Percentiles rank a stretch among this genome's conserved stretches.
These are phyloP conservation scores for Jacaranda copaia DNA, from an alignment of 257 asterid species.

Conservation along the genomic window DNA sequence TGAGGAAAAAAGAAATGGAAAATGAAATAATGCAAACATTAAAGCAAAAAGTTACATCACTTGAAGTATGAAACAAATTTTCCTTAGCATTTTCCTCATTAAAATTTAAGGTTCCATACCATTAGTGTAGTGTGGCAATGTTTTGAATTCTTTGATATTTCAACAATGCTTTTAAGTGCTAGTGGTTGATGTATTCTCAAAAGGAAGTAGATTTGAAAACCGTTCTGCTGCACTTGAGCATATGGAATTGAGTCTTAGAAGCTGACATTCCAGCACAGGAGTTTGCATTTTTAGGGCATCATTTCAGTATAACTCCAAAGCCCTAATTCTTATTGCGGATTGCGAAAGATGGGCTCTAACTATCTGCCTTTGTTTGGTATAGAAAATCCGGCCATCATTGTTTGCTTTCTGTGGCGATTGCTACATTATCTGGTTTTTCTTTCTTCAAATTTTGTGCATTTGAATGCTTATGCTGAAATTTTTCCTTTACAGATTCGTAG, in stretches of 20 bases:
- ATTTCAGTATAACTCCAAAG: not conserved
- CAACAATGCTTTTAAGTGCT: not conserved
- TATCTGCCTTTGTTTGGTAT: slow-evolving; percentile 8
- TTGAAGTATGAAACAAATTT: no score
- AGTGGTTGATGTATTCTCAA: not conserved
- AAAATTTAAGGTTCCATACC: no score
- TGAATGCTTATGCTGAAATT: slow-evolving; percentile 15
- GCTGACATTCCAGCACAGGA: not conserved
- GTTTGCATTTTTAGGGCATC: not conserved
- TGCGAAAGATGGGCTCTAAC: slow-evolving; percentile 14
- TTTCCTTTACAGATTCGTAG: slow-evolving; percentile 76
- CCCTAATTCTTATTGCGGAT: slow-evolving; percentile 18
- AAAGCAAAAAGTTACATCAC: no score
- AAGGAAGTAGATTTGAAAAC: not conserved
- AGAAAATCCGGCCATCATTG: not conserved
- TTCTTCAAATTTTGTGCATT: slow-evolving; percentile 22
- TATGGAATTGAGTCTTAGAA: slow-evolving; percentile 27
- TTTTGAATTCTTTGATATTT: slow-evolving; percentile 10
- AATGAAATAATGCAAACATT: no score
- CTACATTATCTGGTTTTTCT: slow-evolving; percentile 7
- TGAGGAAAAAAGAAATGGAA: no score
- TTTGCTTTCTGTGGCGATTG: slow-evolving; percentile 14
- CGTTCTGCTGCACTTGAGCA: not conserved
- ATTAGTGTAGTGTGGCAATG: not conserved
- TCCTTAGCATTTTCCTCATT: no score